phyloP scores from a whole-genome alignment of 2,329 filamentous ascomycete genomes.

The Elsinoe necatrix region DNA sequence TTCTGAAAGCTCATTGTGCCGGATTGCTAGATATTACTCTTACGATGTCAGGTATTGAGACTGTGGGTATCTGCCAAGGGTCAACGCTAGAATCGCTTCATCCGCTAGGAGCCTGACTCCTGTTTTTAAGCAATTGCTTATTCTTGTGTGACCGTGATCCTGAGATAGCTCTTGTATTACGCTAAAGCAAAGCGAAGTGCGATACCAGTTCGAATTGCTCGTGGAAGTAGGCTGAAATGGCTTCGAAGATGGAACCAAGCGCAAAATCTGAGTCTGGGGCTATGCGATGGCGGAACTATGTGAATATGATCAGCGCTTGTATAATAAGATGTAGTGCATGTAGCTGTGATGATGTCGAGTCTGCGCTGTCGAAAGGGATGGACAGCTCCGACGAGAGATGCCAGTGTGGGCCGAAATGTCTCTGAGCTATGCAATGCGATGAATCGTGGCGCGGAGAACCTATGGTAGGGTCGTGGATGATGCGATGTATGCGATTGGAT shows the following conservation, averaged over 20 bases:
- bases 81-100: neutral
- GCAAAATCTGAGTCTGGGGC: conserved; percentile 8
- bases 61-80: neutral
- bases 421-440: conserved; percentile 9
- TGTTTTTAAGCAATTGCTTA: neutral
- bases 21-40: neutral
- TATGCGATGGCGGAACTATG: conserved; percentile 8
- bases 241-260: conserved; percentile 2
- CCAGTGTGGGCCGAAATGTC: neutral
- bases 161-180: conserved; percentile 11
- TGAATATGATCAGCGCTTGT: neutral
- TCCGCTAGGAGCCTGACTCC: neutral
- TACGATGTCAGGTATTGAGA: neutral
- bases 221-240: neutral
- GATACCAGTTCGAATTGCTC: conserved; percentile 5
- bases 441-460: neutral
- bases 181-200: neutral
- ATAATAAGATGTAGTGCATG: neutral
- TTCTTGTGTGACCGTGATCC: neutral
- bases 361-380: neutral
- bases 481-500: neutral
- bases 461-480: neutral
- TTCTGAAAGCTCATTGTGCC: conserved; percentile 57
- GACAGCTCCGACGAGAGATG: neutral
- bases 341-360: neutral